phyloP scores from a whole-genome alignment of 768 basidiomycete genomes.

The Lyophyllum shimeji region DNA sequence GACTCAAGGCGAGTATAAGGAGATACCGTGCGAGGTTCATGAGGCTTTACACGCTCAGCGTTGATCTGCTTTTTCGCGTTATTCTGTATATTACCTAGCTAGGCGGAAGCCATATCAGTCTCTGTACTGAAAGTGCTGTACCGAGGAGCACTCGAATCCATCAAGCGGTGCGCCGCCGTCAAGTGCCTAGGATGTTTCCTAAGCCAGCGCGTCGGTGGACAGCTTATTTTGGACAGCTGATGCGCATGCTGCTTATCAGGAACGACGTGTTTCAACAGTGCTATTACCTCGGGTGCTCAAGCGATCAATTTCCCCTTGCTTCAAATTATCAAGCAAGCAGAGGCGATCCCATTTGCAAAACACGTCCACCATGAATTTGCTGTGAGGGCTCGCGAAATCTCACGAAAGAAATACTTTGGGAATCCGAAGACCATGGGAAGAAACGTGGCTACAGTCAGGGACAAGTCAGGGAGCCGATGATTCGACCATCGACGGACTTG shows the following conservation, averaged over 20 bases:
- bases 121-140: not conserved
- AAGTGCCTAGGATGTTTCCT: not conserved
- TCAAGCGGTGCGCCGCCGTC: too few species aligned
- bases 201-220: not conserved
- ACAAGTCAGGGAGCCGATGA: not conserved
- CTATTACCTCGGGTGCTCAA: not conserved
- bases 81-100: not conserved
- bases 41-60: not conserved
- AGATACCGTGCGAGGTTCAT: not conserved
- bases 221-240: not conserved
- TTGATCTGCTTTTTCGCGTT: not conserved
- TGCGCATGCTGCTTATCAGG: not conserved
- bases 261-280: not conserved
- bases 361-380: not conserved
- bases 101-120: too few species aligned
- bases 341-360: not conserved
- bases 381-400: too few species aligned
- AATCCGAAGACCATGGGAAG: not conserved
- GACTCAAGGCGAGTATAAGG: not conserved
- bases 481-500: constrained; percentile 1
- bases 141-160: too few species aligned
- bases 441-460: constrained; percentile 1
- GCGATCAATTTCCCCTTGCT: not conserved
- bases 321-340: not conserved
- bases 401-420: not conserved